Evolutionary conservation across 352 stramenopile genomes (phyloP), one percentile per base, ranked within the genome.

Genomic region (Phytophthora brassicae): DNA sequence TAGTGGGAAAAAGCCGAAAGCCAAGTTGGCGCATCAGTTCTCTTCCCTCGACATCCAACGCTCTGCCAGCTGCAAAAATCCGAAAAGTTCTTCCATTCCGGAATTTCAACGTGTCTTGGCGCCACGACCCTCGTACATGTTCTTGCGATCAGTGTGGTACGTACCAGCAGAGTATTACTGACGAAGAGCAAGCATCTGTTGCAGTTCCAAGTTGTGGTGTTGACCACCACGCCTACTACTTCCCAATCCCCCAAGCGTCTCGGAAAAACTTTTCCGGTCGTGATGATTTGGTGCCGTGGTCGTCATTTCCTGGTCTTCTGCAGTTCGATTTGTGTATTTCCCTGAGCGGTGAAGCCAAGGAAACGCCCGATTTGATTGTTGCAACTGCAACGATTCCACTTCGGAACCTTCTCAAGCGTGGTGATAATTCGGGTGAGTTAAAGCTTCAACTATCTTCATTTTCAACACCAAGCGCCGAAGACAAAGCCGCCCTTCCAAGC

Each of bases 161-260:
- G 23, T 81, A 74, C 23, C 68, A 69, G 38, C 51, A 20, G 36
- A 66, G 31, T 16, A 46, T 60, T 5, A 55, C 48, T 16, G 56
- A 63, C 39, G 38, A 56, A 47, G 7, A 16, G 6, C 24, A 42
- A 31, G 16, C 39, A 13, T 59, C 60, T 29, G 16, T n/a, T 23
- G 50, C 20, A 47, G 48, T 47, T 35, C 36, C 36, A 4, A 54
- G 24, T 5, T 90, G 75, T 43, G 85, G 84, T 16, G 64, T 94
- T 14, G 86, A 95, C 66, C 83, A 92, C 35, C 82, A 95, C 43
- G 81, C 86, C n/a, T 89, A 80, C 53, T 92, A 87, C 38, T 95
- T 92, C 49, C 86, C 84, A 16, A 71, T 95, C 14, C 84, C 84
- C 6, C 86, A 93, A 67, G 79, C 84, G 6, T 79, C 70, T 42